Evolutionary conservation across 2,329 filamentous ascomycete species (phyloP), one percentile per base, ranked within the genome.

Genomic region (Phoma sp.): DNA sequence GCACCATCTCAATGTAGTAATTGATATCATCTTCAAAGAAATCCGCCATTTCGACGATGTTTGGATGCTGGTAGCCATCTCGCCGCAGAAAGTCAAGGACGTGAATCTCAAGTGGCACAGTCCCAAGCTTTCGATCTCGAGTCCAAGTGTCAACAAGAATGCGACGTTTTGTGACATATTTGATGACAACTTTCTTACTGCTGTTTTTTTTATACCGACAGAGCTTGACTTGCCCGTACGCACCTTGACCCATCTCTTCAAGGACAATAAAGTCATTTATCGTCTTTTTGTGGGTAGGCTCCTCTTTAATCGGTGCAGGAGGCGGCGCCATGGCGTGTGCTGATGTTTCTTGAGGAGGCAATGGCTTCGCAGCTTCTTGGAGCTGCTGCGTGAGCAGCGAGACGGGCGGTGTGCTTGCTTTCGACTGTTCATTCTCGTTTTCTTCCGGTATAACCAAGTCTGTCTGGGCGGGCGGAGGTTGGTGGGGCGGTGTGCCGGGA

Each of bases 131-230:
- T 40, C 95, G 87, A 76, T 99, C 95, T 52, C 95, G 86, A 29
- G 93, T 98, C 95, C 95, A 99, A 0, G 95, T 99, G 76, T 99
- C 95, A 58, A 99, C 93, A 11, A 99, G 83, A 73, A 99, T 99
- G 39, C 93, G 89, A 55, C 90, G 87, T 78, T 99, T 99, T 4
- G 95, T 98, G 44, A 99, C 95, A 73, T 96, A 99, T 75, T 99
- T 99, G 69, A 99, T 83, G 18, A 99, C 93, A 59, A 96, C 89
- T 75, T 96, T 96, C 72, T 88, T 89, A 47, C 85, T 80, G 23
- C 80, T 86, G 46, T 83, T 86, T 66, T 87, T 86, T 77, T 93
- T 96, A 78, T 95, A 89, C 27, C 93, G 86, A 47, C 90, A 93
- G 42, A 99, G 83, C 74, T 99, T 99, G 54, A 99, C 95, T 76